Evolutionary conservation across 2,329 filamentous ascomycete genomes (phyloP), one percentile per base, ranked within the genome.

Genomic region (Taxawa tesnikishii): DNA sequence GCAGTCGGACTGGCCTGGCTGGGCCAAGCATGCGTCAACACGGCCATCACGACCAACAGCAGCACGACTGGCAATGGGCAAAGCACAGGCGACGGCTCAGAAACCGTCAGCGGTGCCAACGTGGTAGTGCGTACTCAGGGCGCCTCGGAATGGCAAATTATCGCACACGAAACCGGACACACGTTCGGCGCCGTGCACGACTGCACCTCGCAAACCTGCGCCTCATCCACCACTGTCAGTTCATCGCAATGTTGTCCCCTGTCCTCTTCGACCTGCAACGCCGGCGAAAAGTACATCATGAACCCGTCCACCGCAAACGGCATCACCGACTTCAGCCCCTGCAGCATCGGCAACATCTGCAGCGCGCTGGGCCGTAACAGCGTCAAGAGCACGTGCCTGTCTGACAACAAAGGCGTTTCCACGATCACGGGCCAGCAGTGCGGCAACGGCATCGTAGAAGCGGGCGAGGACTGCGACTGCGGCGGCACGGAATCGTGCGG

Each of bases 121-220:
- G 83, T 98, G 1, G 84, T 98, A 14, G 77, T 90, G 15, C 75
- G 75, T 41, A 93, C 84, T 0, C 31, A 39, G 27, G 53, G 52
- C 18, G 68, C 72, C 14, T 79, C 75, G 3, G 87, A 94, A 52
- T 96, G 88, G 88, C 85, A 94, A 54, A 81, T 96, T 37, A 83
- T 96, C 56, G 88, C 88, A 17, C 88, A 96, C 53, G 88, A 96
- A 57, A 78, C 79, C 3, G 88, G 87, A 1, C 88, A 96, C 55
- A 96, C 85, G 0, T 96, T 94, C 54, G 88, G 88, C 28, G 90
- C 88, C 4, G 84, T 94, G 7, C 90, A 98, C 56, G 90, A 98
- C 57, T 98, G 90, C 56, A 80, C 74, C 3, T 51, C 63, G 0
- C 40, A 56, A n/a, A 70, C 79, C 3, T 96, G 88, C 51, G 46